A percentile compares a stretch with the other conserved stretches of the same genome.
phyloP scores from a whole-genome alignment of 2,329 filamentous ascomycete species.

The Colletotrichum trifolii region DNA sequence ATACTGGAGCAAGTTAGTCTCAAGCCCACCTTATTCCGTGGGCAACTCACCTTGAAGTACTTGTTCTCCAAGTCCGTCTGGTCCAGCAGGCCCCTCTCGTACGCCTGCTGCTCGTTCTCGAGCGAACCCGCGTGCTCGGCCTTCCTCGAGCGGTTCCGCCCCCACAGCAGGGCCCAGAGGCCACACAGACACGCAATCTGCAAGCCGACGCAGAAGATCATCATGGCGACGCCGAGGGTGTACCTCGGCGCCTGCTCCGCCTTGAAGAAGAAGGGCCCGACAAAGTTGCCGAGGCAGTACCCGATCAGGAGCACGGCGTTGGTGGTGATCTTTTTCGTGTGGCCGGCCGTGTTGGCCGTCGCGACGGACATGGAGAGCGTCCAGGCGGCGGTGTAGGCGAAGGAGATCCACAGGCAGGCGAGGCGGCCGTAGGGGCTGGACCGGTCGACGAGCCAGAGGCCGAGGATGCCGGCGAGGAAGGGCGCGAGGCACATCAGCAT shows the following conservation, averaged over 20 bases:
- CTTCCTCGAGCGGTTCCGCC: constrained; percentile 23
- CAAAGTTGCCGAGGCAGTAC: constrained; percentile 66
- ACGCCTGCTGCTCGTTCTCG: constrained; percentile 20
- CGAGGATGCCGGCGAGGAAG: constrained; percentile 35
- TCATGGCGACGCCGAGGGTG: constrained; percentile 46
- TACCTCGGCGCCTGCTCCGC: constrained; percentile 41
- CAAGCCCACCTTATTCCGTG: no score
- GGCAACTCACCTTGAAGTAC: constrained; percentile 18
- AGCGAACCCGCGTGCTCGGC: constrained; percentile 8
- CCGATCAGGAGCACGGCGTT: constrained; percentile 50
- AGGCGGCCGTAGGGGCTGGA: constrained; percentile 38
- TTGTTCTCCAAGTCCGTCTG: constrained; percentile 29
- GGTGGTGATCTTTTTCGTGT: constrained; percentile 74
- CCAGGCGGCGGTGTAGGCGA: constrained; percentile 41
- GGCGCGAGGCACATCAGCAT: constrained; percentile 36
- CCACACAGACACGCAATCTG: constrained; percentile 23
- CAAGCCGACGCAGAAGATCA: constrained; percentile 34
- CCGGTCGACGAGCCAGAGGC: constrained; percentile 35
- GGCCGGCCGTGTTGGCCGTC: constrained; percentile 74
- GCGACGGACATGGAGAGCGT: constrained; percentile 49
- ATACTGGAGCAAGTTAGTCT: not conserved
- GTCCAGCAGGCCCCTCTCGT: constrained; percentile 23
- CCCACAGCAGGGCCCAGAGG: constrained; percentile 17
- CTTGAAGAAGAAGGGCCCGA: constrained; percentile 62
- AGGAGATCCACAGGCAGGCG: constrained; percentile 43